Evolutionary conservation across 768 basidiomycete species (phyloP).

Genomic region (Multifurca ochricompacta): DNA sequence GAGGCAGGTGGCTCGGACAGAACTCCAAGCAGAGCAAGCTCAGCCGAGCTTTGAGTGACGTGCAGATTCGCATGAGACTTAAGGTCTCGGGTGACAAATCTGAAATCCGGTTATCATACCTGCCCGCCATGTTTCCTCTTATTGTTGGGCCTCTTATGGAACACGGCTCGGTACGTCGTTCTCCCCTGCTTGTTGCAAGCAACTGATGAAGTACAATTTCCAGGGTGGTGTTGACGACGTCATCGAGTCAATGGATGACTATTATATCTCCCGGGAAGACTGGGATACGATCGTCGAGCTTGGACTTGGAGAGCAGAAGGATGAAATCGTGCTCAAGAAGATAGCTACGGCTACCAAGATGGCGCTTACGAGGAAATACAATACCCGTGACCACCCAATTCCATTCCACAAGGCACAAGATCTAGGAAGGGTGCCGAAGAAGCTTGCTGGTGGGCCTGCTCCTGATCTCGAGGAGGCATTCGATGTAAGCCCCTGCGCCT

Average conservation of each 20-base stretch:
- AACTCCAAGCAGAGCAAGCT: constrained; percentile 91
- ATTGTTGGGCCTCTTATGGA: constrained; percentile 75
- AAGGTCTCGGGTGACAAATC: constrained; percentile 84
- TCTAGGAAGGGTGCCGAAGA: constrained; percentile 73
- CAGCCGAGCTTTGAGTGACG: constrained; percentile 70
- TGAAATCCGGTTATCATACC: constrained; percentile 87
- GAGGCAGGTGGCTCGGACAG: constrained; percentile 86
- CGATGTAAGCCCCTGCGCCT: constrained; percentile 43
- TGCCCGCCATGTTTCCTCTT: constrained; percentile 80
- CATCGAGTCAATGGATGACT: constrained; percentile 88
- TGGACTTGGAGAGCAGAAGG: constrained; percentile 74
- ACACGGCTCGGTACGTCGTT: constrained; percentile 56
- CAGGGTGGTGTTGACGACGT: constrained; percentile 76
- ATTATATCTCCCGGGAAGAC: constrained; percentile 88
- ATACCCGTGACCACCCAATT: constrained; percentile 82
- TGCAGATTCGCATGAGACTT: constrained; percentile 93
- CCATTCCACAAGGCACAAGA: constrained; percentile 88
- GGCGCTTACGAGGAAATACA: constrained; percentile 88
- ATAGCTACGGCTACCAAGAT: constrained; percentile 77
- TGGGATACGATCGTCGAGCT: constrained; percentile 96
- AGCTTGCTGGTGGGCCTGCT: constrained; percentile 59
- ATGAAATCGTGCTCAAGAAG: constrained; percentile 72
- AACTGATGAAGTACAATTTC: neutral
- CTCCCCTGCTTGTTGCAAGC: neutral
- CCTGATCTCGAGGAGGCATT: constrained; percentile 93